Conservation (phyloP, 768 basidiomycete species). For the Tylopilus felleus region DNA sequence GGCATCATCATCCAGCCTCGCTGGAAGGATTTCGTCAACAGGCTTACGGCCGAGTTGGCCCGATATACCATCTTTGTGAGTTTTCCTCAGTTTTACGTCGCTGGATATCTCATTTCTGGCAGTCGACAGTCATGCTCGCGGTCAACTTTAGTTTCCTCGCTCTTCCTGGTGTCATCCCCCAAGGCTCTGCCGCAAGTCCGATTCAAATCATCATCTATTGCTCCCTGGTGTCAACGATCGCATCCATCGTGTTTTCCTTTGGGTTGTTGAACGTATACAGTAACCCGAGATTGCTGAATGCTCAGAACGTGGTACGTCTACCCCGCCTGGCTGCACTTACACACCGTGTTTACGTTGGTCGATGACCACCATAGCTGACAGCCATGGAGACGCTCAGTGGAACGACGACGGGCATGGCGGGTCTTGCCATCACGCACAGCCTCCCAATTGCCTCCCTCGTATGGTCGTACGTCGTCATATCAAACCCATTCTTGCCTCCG, state of each 20-base stretch:
- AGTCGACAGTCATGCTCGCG: conserved; percentile 21
- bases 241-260: conserved; percentile 12
- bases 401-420: conserved; percentile 1
- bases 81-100: background rate
- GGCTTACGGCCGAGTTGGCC: conserved; percentile 7
- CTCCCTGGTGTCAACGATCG: too few species aligned
- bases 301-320: conserved; percentile 3
- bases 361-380: background rate
- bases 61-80: conserved; percentile 14
- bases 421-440: conserved; percentile 14
- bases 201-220: conserved; percentile 11
- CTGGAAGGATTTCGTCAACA: conserved; percentile 9
- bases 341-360: background rate
- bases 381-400: conserved; percentile 4
- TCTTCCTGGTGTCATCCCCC: conserved; percentile 7
- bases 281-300: conserved; percentile 2
- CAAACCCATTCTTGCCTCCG: too few species aligned
- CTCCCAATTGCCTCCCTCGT: conserved; percentile 8
- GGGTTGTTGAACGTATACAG: conserved; percentile 11
- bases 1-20: conserved; percentile 9
- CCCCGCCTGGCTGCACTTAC: background rate
- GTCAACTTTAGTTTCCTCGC: conserved; percentile 21
- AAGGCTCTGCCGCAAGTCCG: background rate
- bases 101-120: background rate
- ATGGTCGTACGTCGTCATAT: too few species aligned